Conservation (phyloP, 164 flowering plant species). For the Protea cynaroides region DNA sequence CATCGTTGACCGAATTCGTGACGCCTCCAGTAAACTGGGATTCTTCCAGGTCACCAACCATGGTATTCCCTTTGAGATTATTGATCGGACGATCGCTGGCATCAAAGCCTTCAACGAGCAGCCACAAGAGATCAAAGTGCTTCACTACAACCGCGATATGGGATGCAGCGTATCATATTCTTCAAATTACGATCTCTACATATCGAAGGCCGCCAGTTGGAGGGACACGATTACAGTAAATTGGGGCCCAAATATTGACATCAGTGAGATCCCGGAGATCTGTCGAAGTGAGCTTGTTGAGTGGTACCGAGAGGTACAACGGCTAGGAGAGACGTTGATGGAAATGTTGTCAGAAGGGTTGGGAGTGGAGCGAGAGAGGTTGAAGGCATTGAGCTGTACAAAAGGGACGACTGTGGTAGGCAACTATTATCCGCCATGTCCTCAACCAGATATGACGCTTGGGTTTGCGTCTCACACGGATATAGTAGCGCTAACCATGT, state of each 20-base stretch:
- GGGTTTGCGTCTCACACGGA: neutral
- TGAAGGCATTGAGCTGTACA: slow-evolving; percentile 35
- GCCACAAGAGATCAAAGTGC: slow-evolving; percentile 25
- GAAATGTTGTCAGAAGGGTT: slow-evolving; percentile 50
- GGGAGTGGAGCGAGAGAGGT: slow-evolving; percentile 35
- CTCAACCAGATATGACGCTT: slow-evolving; percentile 3
- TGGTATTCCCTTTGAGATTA: slow-evolving; percentile 20
- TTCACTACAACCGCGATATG: slow-evolving; percentile 27
- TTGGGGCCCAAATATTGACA: slow-evolving; percentile 22
- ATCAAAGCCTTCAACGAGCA: slow-evolving; percentile 43
- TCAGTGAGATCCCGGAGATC: slow-evolving; percentile 33
- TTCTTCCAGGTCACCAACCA: slow-evolving; percentile 59
- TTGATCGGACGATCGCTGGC: slow-evolving; percentile 20
- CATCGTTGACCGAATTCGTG: slow-evolving; percentile 26
- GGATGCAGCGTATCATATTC: slow-evolving; percentile 21
- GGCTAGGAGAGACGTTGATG: slow-evolving; percentile 38
- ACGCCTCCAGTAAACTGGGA: slow-evolving; percentile 31
- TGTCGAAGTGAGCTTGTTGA: slow-evolving; percentile 34
- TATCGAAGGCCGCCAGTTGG: slow-evolving; percentile 57
- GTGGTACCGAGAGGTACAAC: slow-evolving; percentile 28
- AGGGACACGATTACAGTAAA: slow-evolving; percentile 38
- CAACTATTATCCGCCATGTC: slow-evolving; percentile 18
- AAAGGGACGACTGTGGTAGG: slow-evolving; percentile 38
- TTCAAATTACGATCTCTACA: slow-evolving; percentile 36
- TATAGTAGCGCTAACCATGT: neutral